phyloP scores from a whole-genome alignment of 2,329 filamentous ascomycete genomes.

The Didymella segeticola region DNA sequence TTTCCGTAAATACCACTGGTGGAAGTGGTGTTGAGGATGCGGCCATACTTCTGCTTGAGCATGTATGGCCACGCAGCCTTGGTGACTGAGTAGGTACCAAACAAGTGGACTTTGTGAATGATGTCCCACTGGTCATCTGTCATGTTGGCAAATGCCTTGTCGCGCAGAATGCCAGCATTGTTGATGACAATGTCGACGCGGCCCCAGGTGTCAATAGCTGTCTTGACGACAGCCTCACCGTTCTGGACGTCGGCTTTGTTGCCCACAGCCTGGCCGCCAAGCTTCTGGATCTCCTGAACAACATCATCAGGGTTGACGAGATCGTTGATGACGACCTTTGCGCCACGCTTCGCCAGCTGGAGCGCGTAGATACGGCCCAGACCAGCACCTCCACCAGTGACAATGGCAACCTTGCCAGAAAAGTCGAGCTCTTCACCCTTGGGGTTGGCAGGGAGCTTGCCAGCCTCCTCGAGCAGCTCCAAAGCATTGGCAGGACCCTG shows the following conservation, averaged over 20 bases:
- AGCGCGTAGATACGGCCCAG: conserved; percentile 91
- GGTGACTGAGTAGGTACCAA: conserved; percentile 94
- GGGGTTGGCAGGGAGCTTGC: conserved; percentile 39
- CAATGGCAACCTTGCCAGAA: conserved; percentile 48
- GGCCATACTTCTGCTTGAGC: conserved; percentile 98
- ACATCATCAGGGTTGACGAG: conserved; percentile 89
- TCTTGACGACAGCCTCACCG: conserved; percentile 88
- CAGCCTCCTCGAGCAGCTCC: conserved; percentile 61
- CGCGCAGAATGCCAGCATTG: conserved; percentile 96
- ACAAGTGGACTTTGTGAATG: conserved; percentile 89
- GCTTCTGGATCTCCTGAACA: conserved; percentile 88
- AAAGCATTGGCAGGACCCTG: conserved; percentile 88
- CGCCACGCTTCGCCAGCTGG: conserved; percentile 83
- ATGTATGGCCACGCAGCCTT: conserved; percentile 98
- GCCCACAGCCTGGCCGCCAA: conserved; percentile 87
- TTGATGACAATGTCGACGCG: conserved; percentile 95
- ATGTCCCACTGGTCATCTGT: conserved; percentile 91
- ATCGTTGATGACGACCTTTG: conserved; percentile 92
- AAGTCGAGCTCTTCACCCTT: conserved; percentile 44
- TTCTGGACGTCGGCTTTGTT: conserved; percentile 95
- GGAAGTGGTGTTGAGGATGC: conserved; percentile 94
- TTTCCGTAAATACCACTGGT: conserved; percentile 98
- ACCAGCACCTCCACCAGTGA: conserved; percentile 53
- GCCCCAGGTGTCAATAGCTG: conserved; percentile 90
- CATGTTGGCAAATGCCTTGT: conserved; percentile 99